Evolutionary conservation across 2,329 filamentous ascomycete genomes (phyloP), one percentile per base, ranked within the genome.

Genomic region (Penicillium nordicum): DNA sequence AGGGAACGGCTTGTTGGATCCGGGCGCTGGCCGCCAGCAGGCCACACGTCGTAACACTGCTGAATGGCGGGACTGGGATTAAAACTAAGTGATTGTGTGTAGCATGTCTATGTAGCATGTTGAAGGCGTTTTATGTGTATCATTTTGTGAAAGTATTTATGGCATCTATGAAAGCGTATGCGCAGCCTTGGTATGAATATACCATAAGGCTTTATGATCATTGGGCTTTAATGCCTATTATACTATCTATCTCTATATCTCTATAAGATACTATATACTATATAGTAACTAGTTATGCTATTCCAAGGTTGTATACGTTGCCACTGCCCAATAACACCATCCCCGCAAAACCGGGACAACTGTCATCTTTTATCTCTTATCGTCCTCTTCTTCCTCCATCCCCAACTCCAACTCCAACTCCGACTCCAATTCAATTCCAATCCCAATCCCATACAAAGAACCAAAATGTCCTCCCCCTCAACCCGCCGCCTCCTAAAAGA

Each of bases 401-500:
- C 40, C 23, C 12, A 30, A 53, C 42, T 18, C 45, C n/a, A 32
- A 2, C 9, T 27, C 32, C 18, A 30, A 53, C 42, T 18, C 45
- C n/a, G 29, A 2, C 40, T 40, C 54, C n/a, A 16, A 29, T 18
- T 16, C 29, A 30, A 32, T 32, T 11, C 11, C 1, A 32, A 12
- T 32, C 30, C 29, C 29, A 21, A 3, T 21, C 21, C 21, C 21
- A 41, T 1, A 23, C 8, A 37, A 10, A 42, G 27, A 16, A n/a
- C 10, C 29, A 59, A 47, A 49, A 65, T 62, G 64, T 66, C 69
- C 50, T 71, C 69, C 50, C 71, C 76, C 56, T 75, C 72, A 37
- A 68, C 71, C 42, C 67, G 68, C 42, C 70, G 70, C 48, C 69
- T 72, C 25, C 67, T 97, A 70, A 91, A 90, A 76, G 94, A 97